Percentiles rank a stretch among this genome's conserved stretches.
These are phyloP conservation scores for Barnettozyma wickerhamii DNA, from an alignment of 805 yeast species.

Conservation along the genomic window DNA sequence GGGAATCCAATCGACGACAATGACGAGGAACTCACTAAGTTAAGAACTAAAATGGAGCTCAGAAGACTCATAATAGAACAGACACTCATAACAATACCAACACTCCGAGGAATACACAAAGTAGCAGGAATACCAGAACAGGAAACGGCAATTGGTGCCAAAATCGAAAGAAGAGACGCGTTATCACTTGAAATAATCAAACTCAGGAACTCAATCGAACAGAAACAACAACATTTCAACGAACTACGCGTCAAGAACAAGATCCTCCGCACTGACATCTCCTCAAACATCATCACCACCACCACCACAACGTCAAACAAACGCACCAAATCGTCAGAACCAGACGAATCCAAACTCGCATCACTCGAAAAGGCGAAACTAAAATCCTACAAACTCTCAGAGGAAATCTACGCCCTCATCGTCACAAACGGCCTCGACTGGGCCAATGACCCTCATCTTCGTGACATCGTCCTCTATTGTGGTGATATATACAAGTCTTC, in stretches of 20 bases:
- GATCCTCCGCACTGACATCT: conserved; percentile 1
- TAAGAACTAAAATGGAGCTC: conserved; percentile 10
- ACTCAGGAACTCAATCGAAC: conserved; percentile 3
- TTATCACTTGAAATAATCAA: conserved; percentile 10
- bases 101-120: conserved; percentile 23
- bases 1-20: background rate
- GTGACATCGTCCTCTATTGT: conserved; percentile 22
- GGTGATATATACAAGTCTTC: conserved; percentile 5
- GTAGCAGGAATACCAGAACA: conserved; percentile 20
- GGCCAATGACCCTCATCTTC: conserved; percentile 26
- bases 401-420: conserved; percentile 27
- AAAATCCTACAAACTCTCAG: conserved; percentile 9
- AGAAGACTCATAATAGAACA: conserved; percentile 18
- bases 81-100: conserved; percentile 15
- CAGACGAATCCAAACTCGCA: no score
- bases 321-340: no score
- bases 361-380: conserved; percentile 5
- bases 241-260: background rate
- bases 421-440: conserved; percentile 33
- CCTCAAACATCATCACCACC: no score
- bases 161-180: conserved; percentile 14
- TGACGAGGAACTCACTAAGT: conserved; percentile 1
- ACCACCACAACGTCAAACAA: no score
- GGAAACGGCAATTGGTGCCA: conserved; percentile 13
- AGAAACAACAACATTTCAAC: background rate